Evolutionary conservation across 257 asterid genomes (phyloP), one percentile per base, ranked within the genome.

Genomic region (Penstemon barbatus): DNA sequence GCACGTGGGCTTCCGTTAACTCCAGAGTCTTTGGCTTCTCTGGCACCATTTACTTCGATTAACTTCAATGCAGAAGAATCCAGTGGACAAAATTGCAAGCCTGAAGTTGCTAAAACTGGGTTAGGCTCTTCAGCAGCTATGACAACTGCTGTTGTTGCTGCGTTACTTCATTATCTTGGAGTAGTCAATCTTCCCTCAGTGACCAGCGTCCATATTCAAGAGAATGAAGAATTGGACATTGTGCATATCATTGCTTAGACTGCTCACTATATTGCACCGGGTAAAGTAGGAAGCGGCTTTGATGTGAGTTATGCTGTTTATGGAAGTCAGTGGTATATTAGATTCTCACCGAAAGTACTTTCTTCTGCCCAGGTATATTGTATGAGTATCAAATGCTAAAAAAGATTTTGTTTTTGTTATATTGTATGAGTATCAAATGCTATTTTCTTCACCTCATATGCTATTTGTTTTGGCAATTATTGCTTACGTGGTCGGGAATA

Each of bases 21-120:
- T 52, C 97, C 99, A 40, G 96, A 91, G 53, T 89, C 97, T 7
- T 79, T 94, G 84, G 96, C 89, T 66, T 89, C 87, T 45, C 97
- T 94, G 77, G 91, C 93, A 57, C 95, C 97, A 73, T 94, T 94
- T 81, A 59, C 95, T 66, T 89, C 97, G 41, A 89, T 91, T 70
- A 85, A 97, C 60, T 81, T 91, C 69, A 94, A 89, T 73, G 83
- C 87, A 7, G 97, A 94, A 71, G 95, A 84, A 67, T 77, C 92
- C 38, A 75, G 73, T 82, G 91, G 85, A 36, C 86, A 76, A 58
- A 86, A 76, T 69, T 66, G 82, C 84, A 89, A 86, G 77, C 99
- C 99, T 61, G 99, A 94, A 84, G 99, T 91, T 79, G 97, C 99
- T 70, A 94, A 94, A 84, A 94, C 99, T 66, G 99, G 99, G 49